Evolutionary conservation across 306 rosid species (phyloP), one percentile per base, ranked within the genome.

Genomic region (Lupinus albus): DNA sequence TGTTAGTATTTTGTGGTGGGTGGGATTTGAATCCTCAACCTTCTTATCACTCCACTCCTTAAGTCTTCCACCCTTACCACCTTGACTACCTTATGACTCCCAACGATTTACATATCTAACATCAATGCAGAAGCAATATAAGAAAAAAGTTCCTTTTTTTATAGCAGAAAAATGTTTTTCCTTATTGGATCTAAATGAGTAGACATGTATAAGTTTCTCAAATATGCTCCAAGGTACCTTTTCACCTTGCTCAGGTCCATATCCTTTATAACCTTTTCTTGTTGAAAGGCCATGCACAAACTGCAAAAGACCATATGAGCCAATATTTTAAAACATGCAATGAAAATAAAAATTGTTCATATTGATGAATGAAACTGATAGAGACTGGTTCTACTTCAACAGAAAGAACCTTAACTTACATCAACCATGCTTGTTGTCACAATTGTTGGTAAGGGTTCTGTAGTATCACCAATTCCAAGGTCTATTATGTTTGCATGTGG

Each of bases 221-320:
- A 78, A 78, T n/a, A 68, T 54, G 63, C 12, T 64, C 13, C 36
- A 48, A 11, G 42, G 47, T 83, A 88, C 95, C 95, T 86, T 78
- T 73, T 80, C 79, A 51, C 92, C 95, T 58, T 88, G 95, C 81
- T 88, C 95, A 20, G 88, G 88, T 65, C 95, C 92, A 81, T 86
- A 88, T 51, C 95, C 92, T 61, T 75, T 79, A 69, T 86, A 86
- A 63, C 92, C 95, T 21, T 68, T 66, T 14, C 35, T 33, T 18
- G 95, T 86, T 49, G 95, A 86, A 67, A 88, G 95, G 67, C 82
- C 89, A 49, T 1, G 78, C 44, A 85, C 89, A 68, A 76, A 88
- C 95, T 88, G 84, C 81, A 84, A 62, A 53, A 30, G 47, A 77
- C 14, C 53, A 42, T 51, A 36, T 42, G 36, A 68, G 52, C 52